These are phyloP conservation scores for Hypoxylon rubiginosum DNA, from an alignment of 2,329 filamentous ascomycete species.

Conservation along the genomic window DNA sequence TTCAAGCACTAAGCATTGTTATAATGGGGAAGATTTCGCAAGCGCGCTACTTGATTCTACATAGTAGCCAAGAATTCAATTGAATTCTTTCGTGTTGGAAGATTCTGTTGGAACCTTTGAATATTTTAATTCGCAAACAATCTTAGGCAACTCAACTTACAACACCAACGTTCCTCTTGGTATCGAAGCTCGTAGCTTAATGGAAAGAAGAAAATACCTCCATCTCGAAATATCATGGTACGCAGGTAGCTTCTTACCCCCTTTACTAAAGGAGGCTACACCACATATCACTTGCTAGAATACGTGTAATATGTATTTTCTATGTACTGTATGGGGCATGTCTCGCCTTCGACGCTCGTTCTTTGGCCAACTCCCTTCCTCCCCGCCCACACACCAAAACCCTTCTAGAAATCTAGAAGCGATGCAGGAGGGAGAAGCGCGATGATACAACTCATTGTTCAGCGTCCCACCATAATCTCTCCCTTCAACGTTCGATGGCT, in stretches of 20 bases:
- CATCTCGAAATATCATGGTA: background rate
- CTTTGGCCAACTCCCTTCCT: conserved; percentile 21
- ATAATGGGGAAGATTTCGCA: background rate
- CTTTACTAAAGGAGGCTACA: conserved; percentile 3
- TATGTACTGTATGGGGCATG: conserved; percentile 9
- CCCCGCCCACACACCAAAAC: conserved; percentile 31
- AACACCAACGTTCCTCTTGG: background rate
- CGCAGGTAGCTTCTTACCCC: background rate
- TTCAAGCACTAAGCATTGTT: background rate
- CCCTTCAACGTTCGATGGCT: too few species aligned
- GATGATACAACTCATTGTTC: conserved; percentile 11
- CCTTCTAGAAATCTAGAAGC: conserved; percentile 37
- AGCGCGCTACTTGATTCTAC: background rate
- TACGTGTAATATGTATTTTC: background rate
- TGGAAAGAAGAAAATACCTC: background rate
- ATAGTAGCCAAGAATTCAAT: too few species aligned
- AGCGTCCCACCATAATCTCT: conserved; percentile 8
- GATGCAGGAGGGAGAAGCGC: conserved; percentile 15
- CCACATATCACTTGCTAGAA: conserved; percentile 3
- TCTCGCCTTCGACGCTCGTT: conserved; percentile 10
- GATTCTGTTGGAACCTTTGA: background rate
- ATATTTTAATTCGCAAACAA: background rate
- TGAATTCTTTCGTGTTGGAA: background rate
- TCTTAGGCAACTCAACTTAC: background rate
- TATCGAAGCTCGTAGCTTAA: background rate